Evolutionary conservation across 805 yeast genomes (phyloP), one percentile per base, ranked within the genome.

Genomic region (Wickerhamiella spandovensis): DNA sequence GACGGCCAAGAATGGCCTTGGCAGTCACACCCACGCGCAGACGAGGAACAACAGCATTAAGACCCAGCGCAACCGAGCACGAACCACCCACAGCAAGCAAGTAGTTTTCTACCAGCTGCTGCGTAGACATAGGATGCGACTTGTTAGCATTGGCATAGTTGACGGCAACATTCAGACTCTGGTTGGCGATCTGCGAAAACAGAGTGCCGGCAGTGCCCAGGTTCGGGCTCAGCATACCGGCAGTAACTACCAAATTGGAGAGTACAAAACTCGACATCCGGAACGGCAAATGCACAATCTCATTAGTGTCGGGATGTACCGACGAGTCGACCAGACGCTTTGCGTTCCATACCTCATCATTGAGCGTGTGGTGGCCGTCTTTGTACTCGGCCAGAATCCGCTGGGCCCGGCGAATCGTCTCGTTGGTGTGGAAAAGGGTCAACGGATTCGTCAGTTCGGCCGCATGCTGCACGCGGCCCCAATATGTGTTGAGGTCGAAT

Each of bases 151-250:
- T 92, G 43, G 97, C 92, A 42, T 92, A 86, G 67, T 92, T 92
- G 57, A 92, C 86, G 2, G 98, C 98, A 51, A 92, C 99, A 62
- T 92, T 92, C 56, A 92, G 74, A 21, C 96, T 86, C 69, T 92
- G 99, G 69, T 92, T 92, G 20, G 97, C 95, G 64, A 92, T 78
- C 69, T 92, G 99, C 99, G 98, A 92, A 68, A 92, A 90, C 21
- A 88, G 64, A 0, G 97, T 90, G 38, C 98, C 99, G 0, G 76
- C 78, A 9, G 88, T 79, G 9, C 95, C 94, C 62, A 92, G 67
- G 50, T 84, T 84, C 7, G 99, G 99, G 1, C 97, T 90, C 56
- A 92, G 75, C 99, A 92, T 92, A 56, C 99, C 99, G 3, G 84
- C 90, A 5, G 97, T 90, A 47, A 92, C 97, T 21, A 90, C 90